Base-by-base conservation (phyloP, 768 basidiomycete genomes). In the Tephrocybe sp. region DNA sequence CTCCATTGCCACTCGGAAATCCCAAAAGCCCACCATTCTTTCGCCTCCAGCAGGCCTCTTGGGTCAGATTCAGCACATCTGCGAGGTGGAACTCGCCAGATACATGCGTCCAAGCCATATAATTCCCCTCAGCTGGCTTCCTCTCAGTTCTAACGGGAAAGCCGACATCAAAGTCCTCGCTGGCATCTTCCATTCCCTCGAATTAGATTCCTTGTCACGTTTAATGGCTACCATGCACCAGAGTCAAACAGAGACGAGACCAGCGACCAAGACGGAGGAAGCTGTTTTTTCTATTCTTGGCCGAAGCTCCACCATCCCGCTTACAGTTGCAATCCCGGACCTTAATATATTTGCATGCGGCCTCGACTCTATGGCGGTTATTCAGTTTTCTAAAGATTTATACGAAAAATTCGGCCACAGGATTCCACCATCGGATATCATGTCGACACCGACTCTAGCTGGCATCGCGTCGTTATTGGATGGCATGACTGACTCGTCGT, bases 31-130 rank as follows among this genome's bases (percentile, higher is more conserved):
- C 48, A 19, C 44, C 45, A 25, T 56, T 11, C 24, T 54, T 9
- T 1, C 37, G 2, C 63, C 69, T 12, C 69, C 66, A 3, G 12
- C 38, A 12, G 63, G 61, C 5, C 57, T 75, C 10, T 42, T 70
- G 19, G 55, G 60, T 23, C 56, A 54, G 15, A 64, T 77, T 50
- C 59, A 69, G 40, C 57, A 43, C 7, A 66, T 66, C 11, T 76
- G 73, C 50, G 69, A 75, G 30, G 55, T 52, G 5, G 70, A 76
- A 54, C 62, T 79, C 0, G 69, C 78, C 4, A 70, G 67, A 41
- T 79, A 79, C 53, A 78, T 78, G 77, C 69, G 77, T 5, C 78
- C 78, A 8, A 69, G 71, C 47, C 74, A 76, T 57, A 67, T 79
- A 45, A 64, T 79, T 24, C 73, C 76, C 6, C 61, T 79, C n/a